Evolutionary conservation across 306 rosid genomes (phyloP), one percentile per base, ranked within the genome.

Genomic region (Luffa aegyptiaca): DNA sequence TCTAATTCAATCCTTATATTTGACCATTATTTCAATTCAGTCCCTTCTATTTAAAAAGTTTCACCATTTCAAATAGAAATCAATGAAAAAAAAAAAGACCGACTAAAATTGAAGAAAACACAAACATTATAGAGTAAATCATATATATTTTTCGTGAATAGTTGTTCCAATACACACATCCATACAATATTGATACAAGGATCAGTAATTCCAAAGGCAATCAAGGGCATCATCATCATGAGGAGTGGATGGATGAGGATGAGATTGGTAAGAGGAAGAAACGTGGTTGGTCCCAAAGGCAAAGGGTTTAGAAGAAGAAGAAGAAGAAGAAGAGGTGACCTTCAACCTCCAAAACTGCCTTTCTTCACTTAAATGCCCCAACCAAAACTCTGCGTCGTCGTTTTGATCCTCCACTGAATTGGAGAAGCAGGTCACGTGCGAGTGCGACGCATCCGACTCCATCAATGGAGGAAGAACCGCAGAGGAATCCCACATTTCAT

Each of bases 361-460:
- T 11, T 12, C 39, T 41, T 41, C 69, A 10, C 45, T 85, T 63
- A 78, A 63, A 35, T 81, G 82, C 35, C 79, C 77, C 78, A 59
- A 74, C 41, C 78, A 86, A 31, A 90, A 49, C 5, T 2, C 1
- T 3, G 59, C 57, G 75, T 37, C 83, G 86, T 39, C 2, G 44
- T 51, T 86, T 78, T 11, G 82, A 11, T 89, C 86, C 83, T 83
- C 90, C 85, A 33, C 73, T 42, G 85, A 82, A 48, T 84, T 78
- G 82, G 95, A 91, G 89, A 90, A 91, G 84, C 91, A 85, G 87
- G 98, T 85, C 87, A 84, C 90, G 77, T 86, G 88, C 44, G 93
- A 84, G 75, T 86, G 88, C 37, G 93, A 84, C 6, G 85, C 69
- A 17, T 88, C 89, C 49, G 93, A 93, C 48, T 91, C 93, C 89